Evolutionary conservation across 352 stramenopile species (phyloP), one percentile per base, ranked within the genome.

Genomic region (Pythium phragmitis): DNA sequence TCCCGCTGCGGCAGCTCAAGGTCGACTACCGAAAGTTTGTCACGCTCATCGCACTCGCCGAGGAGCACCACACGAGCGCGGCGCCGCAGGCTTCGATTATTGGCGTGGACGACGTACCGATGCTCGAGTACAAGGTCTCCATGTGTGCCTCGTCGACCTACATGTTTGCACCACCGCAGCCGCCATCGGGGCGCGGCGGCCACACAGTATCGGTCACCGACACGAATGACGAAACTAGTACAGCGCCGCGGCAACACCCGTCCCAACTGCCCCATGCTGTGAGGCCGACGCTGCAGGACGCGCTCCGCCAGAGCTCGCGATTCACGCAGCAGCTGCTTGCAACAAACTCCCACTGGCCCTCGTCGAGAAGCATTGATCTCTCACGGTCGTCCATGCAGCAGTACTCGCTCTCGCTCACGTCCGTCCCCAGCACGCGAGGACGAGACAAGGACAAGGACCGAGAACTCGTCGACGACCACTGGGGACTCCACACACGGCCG

Each of bases 1-100:
- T 70, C 30, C 33, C 65, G 7, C 37, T 65, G 39, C 58, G 58
- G 28, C 56, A 62, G 42, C 56, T 62, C 56, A 62, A 62, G 37
- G 56, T 74, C 4, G 63, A 74, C 59, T 70, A 74, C 49, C 57
- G 46, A 45, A 74, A 74, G 41, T 65, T 71, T 28, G 13, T 68
- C 9, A 70, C 43, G 41, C 54, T 71, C 4, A 39, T 74, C 4
- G 51, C 58, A 2, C 57, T 71, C n/a, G 57, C 67, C 30, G 56
- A 62, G 19, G 42, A 62, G 43, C 42, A 62, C 45, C 56, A 43
- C 42, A 33, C 26, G 39, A 42, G 37, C 7, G 37, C 14, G 26
- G 39, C 56, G 21, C 56, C 56, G 12, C 39, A 62, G n/a, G 56
- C 56, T 3, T 28, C 45, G 28, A 62, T 62, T n/a, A 19, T 62